Conservation (phyloP, 2,329 filamentous ascomycete genomes). For the Cladosporium sp. region DNA sequence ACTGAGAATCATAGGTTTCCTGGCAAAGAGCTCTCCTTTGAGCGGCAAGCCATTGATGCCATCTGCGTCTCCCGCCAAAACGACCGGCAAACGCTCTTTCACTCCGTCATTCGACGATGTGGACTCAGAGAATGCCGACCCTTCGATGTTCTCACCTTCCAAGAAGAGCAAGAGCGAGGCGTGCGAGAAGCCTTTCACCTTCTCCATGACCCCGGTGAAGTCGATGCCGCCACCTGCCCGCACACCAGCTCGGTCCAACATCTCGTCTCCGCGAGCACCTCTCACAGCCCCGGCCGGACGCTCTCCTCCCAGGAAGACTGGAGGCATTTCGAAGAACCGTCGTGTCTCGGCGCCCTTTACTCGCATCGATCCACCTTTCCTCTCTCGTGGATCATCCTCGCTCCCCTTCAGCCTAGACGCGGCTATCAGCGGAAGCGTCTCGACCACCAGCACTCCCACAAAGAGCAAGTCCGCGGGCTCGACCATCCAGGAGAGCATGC, state of each 20-base stretch:
- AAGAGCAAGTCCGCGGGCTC: slow-evolving; percentile 36
- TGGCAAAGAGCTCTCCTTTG: slow-evolving; percentile 16
- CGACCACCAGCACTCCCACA: slow-evolving; percentile 39
- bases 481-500: slow-evolving; percentile 52
- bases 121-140: slow-evolving; percentile 56
- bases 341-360: slow-evolving; percentile 59
- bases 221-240: slow-evolving; percentile 32
- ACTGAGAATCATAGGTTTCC: slow-evolving; percentile 9
- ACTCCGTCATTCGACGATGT: slow-evolving; percentile 38
- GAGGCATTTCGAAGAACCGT: slow-evolving; percentile 58
- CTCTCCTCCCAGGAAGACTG: slow-evolving; percentile 67
- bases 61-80: slow-evolving; percentile 25
- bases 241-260: slow-evolving; percentile 34
- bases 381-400: slow-evolving; percentile 40
- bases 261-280: slow-evolving; percentile 38
- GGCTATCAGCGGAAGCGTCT: slow-evolving; percentile 70
- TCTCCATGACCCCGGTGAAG: slow-evolving; percentile 30
- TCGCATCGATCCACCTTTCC: slow-evolving; percentile 65
- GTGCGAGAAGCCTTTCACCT: slow-evolving; percentile 35
- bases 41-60: slow-evolving; percentile 22
- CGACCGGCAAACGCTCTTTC: slow-evolving; percentile 42
- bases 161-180: slow-evolving; percentile 47
- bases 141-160: slow-evolving; percentile 43
- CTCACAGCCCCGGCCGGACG: slow-evolving; percentile 66
- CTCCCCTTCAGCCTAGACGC: slow-evolving; percentile 79